phyloP scores from a whole-genome alignment of 345 rosid genomes.

The Combretum micranthum region DNA sequence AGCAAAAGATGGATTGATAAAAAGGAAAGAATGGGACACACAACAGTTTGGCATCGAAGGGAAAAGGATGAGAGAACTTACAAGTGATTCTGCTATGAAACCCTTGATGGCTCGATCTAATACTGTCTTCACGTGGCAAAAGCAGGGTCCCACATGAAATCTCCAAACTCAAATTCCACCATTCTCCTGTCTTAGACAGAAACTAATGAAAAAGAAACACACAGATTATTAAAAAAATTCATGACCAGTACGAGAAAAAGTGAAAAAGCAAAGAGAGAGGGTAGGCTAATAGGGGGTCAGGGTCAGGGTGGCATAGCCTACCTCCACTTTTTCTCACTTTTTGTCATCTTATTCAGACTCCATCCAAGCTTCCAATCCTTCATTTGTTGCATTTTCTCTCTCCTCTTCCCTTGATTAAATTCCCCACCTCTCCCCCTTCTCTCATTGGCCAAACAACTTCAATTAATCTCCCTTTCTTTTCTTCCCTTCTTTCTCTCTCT shows the following conservation, averaged over 20 bases:
- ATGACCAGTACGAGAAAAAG: no score
- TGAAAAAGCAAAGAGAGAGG: no score
- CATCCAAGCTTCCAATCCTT: neutral
- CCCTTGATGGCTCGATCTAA: no score
- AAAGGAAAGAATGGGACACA: constrained; percentile 23
- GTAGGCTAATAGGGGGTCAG: no score
- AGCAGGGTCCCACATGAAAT: constrained; percentile 36
- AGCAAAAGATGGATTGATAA: constrained; percentile 35
- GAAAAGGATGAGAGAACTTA: constrained; percentile 4
- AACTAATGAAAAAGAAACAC: no score
- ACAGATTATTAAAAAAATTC: no score
- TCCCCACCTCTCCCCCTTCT: no score
- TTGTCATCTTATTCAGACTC: no score
- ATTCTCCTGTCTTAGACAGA: no score
- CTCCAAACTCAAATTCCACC: constrained; percentile 5
- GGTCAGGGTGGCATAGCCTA: no score
- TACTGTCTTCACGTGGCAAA: constrained; percentile 22
- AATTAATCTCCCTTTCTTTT: constrained; percentile 1
- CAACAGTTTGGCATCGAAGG: constrained; percentile 7
- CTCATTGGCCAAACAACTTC: constrained; percentile 3
- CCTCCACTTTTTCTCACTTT: no score
- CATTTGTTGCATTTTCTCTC: constrained; percentile 1
- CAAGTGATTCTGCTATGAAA: constrained; percentile 30
- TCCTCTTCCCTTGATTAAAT: no score
- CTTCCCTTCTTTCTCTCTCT: constrained; percentile 14